Evolutionary conservation across 306 rosid genomes (phyloP).

Genomic region (Lathyrus aphaca): DNA sequence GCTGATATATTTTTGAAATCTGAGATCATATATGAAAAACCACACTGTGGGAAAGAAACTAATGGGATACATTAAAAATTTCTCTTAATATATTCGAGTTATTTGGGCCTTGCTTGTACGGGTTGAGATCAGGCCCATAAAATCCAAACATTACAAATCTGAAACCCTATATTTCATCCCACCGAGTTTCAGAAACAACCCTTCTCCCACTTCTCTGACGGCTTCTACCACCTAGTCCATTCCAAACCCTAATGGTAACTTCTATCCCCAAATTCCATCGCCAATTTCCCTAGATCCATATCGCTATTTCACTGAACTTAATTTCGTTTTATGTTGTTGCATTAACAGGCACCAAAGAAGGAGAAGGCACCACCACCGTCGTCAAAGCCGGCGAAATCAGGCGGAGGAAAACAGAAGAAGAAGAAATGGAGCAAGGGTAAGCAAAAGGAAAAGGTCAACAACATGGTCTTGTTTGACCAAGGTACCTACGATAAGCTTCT

Average conservation of each 20-base stretch:
- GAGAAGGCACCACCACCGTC: constrained; percentile 55
- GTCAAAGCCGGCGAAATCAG: constrained; percentile 50
- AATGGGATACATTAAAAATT: too few relatives aligned
- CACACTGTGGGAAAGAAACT: too few relatives aligned
- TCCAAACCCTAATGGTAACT: constrained; percentile 26
- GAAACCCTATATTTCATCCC: constrained; percentile 24
- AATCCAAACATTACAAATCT: background rate
- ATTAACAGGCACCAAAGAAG: constrained; percentile 55
- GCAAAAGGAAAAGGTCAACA: constrained; percentile 61
- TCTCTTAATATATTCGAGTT: too few relatives aligned
- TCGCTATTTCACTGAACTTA: background rate
- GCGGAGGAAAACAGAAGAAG: constrained; percentile 60
- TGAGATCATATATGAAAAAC: too few relatives aligned
- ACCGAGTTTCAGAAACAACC: background rate
- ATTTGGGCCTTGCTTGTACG: background rate
- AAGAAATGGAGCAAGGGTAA: constrained; percentile 68
- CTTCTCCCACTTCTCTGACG: constrained; percentile 14
- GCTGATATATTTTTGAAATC: too few relatives aligned
- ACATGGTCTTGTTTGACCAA: constrained; percentile 53
- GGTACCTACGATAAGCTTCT: constrained; percentile 52
- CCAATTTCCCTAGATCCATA: background rate
- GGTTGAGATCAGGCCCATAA: background rate
- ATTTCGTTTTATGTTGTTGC: background rate
- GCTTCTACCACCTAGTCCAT: background rate
- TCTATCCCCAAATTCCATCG: background rate